Base-by-base conservation (phyloP, 768 basidiomycete species). In the Rhodosporidiobolus sp. region DNA sequence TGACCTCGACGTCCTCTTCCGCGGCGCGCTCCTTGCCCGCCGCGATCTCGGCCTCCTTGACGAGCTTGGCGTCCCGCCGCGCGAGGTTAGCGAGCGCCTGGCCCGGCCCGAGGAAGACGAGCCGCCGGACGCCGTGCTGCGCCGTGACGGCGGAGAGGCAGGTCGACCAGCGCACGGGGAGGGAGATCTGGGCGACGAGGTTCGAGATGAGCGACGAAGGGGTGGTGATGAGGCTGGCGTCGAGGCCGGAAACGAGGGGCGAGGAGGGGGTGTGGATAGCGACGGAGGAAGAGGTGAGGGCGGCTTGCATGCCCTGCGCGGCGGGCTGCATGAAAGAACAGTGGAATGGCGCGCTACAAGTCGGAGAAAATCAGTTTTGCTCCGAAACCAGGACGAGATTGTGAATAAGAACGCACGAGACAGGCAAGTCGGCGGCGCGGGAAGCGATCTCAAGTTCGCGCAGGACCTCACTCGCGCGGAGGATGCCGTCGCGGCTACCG, bases 251-350 rank as follows among this genome's bases (percentile, higher is more conserved):
- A 17, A 79, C 64, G 69, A 79, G 65, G 14, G 77, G 76, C 22
- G 68, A 63, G 1, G 66, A 65, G 24, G 77, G 77, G 30, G 73
- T 66, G 28, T 63, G 54, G 38, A 69, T 56, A n/a, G 49, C 14
- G 53, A 78, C 60, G n/a, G 69, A 67, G n/a, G 61, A 26, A 20
- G 46, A 56, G 14, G 65, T 63, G 45, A 78, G 74, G 3, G 77
- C 78, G 34, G 66, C 60, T 19, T 65, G 63, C 77, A 79, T 77
- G 38, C 75, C 76, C 0, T 32, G 38, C 19, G 74, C 77, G 16
- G 77, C 77, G 17, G 78, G 78, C 20, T 66, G 63, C 76, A 79
- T 77, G 63, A 78, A 78, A 7, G 72, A 76, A 69, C 75, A 79
- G 62, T 77, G 78, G 68, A 78, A 78, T 0, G 78, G 78, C 1